These are phyloP conservation scores for Pseudocercospora crystallina DNA, from an alignment of 2,329 filamentous ascomycete species.

Conservation along the genomic window DNA sequence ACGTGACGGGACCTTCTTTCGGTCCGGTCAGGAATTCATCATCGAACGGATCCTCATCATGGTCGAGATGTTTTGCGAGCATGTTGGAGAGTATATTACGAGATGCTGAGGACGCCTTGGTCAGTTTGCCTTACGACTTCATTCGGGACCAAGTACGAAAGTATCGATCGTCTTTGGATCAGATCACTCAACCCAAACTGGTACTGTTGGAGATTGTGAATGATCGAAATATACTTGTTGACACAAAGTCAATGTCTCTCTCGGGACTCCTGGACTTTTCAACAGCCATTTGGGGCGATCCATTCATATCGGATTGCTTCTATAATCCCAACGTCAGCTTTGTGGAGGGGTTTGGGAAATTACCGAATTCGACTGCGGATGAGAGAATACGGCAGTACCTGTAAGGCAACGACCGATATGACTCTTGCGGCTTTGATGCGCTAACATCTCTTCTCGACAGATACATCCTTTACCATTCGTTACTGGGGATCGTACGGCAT, in stretches of 20 bases:
- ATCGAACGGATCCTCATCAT: slow-evolving; percentile 45
- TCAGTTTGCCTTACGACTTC: slow-evolving; percentile 57
- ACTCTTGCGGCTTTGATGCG: slow-evolving; percentile 11
- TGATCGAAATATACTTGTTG: slow-evolving; percentile 52
- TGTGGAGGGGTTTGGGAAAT: slow-evolving; percentile 44
- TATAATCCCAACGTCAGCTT: slow-evolving; percentile 42
- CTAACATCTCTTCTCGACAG: slow-evolving; percentile 29
- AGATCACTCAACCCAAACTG: slow-evolving; percentile 53
- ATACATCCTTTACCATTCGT: slow-evolving; percentile 46
- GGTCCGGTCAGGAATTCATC: slow-evolving; percentile 37
- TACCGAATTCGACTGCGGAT: slow-evolving; percentile 33
- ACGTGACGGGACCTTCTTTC: slow-evolving; percentile 50
- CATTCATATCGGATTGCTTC: slow-evolving; percentile 54
- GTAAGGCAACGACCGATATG: slow-evolving; percentile 34
- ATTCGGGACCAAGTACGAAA: slow-evolving; percentile 52
- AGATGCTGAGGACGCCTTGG: slow-evolving; percentile 59
- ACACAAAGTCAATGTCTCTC: slow-evolving; percentile 44
- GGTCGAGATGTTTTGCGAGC: slow-evolving; percentile 53
- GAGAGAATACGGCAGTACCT: slow-evolving; percentile 41
- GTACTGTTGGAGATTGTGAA: slow-evolving; percentile 52
- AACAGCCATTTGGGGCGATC: slow-evolving; percentile 57
- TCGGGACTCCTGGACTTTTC: slow-evolving; percentile 55
- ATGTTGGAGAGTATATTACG: slow-evolving; percentile 56
- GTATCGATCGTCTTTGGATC: slow-evolving; percentile 48
- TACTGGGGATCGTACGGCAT: slow-evolving; percentile 44